Base-by-base conservation (phyloP, 1,284 basidiomycete genomes). In the Fistulinella cinereoalba region DNA sequence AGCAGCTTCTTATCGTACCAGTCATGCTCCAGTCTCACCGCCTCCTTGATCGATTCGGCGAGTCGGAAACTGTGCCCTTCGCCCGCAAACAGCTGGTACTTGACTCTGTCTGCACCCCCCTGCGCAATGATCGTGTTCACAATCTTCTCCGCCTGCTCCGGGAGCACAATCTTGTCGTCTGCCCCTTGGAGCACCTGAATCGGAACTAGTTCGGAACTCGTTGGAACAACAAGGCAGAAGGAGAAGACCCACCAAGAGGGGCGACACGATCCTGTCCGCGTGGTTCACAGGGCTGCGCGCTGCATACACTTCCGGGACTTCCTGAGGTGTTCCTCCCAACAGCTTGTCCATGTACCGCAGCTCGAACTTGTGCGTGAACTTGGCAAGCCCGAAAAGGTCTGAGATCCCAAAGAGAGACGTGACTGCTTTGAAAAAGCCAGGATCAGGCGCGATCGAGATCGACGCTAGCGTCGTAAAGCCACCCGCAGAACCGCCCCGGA, bases 331-430 rank as follows among this genome's bases (percentile, higher is more conserved):
- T 0, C 80, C 85, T 1, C 83, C 82, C 23, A 88, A 56, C 3
- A 88, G 67, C 47, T 73, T 72, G 37, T 70, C 65, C 50, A 75
- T 59, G 51, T 83, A 85, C n/a, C 68, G 65, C 18, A 73, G 69
- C 59, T 84, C 79, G 41, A 85, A 86, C 55, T 88, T 88, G 66
- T 88, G 85, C 1, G 80, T 81, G 47, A 77, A 73, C 28, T 72
- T 63, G 6, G 68, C 71, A 15, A 85, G 68, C 18, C 66, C 64
- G 2, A 58, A 59, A 13, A 86, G 59, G 49, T 84, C 77, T 0
- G 76, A 76, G 18, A 86, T 64, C 0, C 84, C 83, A 54, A 73
- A 86, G 19, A 61, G 63, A 0, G 77, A 75, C 4, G 52, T 47
- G 21, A 55, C 58, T 1, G 64, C 55, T 18, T 49, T 61, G 53